These are phyloP conservation scores for Bipolaris victoriae DNA, from an alignment of 2,329 filamentous ascomycete species.

Conservation along the genomic window DNA sequence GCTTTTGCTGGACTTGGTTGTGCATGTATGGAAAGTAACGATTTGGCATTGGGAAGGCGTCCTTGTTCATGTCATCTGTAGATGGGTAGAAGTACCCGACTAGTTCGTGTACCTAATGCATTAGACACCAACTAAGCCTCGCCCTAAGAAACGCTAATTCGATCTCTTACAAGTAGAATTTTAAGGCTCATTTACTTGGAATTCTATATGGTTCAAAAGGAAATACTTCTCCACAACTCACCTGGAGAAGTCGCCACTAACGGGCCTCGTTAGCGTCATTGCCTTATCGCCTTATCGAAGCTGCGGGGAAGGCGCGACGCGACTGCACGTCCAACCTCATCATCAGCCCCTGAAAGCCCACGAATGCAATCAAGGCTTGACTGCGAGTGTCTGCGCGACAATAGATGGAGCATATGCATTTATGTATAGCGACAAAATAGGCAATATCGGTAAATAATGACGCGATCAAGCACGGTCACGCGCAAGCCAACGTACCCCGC, in stretches of 20 bases:
- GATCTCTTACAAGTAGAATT: neutral
- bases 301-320: conserved; percentile 13
- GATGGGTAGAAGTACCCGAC: neutral
- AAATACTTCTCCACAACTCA: neutral
- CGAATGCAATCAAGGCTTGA: neutral
- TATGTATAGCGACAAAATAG: neutral
- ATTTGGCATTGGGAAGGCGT: neutral
- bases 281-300: conserved; percentile 31
- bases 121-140: neutral
- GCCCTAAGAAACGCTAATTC: too few species aligned
- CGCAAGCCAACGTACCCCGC: conserved; percentile 32
- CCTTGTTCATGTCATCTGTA: neutral
- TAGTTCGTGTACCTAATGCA: neutral
- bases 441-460: conserved; percentile 8
- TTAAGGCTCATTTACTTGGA: neutral
- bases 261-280: conserved; percentile 10
- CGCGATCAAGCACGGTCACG: conserved; percentile 28
- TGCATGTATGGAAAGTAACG: neutral
- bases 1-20: neutral
- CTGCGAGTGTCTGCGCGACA: neutral
- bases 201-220: neutral
- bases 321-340: conserved; percentile 4
- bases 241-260: neutral
- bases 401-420: neutral
- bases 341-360: neutral